These are phyloP conservation scores for Cymodocea nodosa DNA, from an alignment of 116 monocot genomes.

Conservation along the genomic window DNA sequence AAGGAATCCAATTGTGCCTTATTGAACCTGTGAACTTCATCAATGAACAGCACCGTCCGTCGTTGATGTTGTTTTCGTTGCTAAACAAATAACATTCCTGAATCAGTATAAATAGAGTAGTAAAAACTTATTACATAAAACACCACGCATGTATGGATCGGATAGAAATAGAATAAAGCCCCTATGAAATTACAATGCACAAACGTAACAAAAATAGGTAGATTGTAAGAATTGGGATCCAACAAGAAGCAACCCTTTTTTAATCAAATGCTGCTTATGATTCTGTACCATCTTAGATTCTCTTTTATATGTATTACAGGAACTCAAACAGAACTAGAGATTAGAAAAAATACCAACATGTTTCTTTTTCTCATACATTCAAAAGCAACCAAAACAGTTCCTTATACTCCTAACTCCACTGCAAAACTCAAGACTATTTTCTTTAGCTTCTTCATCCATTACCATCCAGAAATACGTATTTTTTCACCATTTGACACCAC, in stretches of 20 bases:
- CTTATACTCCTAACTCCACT: too few species aligned
- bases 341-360: too few species aligned
- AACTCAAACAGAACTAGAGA: not conserved
- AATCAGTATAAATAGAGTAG: too few species aligned
- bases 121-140: not conserved
- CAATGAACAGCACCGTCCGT: constrained; percentile 44
- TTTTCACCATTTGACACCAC: too few species aligned
- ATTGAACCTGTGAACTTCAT: constrained; percentile 76
- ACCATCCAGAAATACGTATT: too few species aligned
- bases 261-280: too few species aligned
- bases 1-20: constrained; percentile 61
- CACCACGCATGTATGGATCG: not conserved
- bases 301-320: not conserved
- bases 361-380: too few species aligned
- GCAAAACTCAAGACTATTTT: too few species aligned
- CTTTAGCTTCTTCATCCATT: too few species aligned
- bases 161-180: not conserved
- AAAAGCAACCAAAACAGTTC: too few species aligned
- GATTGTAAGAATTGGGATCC: not conserved
- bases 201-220: not conserved
- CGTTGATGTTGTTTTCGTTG: not conserved
- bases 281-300: not conserved
- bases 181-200: not conserved
- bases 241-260: too few species aligned
- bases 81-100: not conserved